phyloP scores from a whole-genome alignment of 495 filamentous ascomycete species.

The Bacidia rubella region DNA sequence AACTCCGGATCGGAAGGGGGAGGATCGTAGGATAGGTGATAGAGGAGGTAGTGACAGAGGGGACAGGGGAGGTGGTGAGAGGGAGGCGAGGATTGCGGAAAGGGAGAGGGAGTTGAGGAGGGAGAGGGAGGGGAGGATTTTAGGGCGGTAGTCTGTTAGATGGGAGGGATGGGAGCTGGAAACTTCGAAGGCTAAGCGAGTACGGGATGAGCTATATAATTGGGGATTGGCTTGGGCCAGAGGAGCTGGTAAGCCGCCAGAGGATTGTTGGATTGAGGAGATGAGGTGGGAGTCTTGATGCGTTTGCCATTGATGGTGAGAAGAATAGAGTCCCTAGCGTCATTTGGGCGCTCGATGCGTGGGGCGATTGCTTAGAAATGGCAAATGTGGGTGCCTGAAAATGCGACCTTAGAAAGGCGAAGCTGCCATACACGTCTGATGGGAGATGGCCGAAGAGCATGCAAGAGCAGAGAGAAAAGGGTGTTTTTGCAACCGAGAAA shows the following conservation, averaged over 20 bases:
- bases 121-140: constrained; percentile 15
- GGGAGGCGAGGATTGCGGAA: constrained; percentile 30
- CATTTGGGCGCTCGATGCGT: not conserved
- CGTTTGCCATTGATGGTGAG: not conserved
- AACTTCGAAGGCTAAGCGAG: not conserved
- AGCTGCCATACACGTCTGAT: no score
- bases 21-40: not conserved
- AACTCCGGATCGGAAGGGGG: constrained; percentile 31
- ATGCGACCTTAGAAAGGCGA: no score
- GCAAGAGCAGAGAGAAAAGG: no score
- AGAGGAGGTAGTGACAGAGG: not conserved
- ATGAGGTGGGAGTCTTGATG: not conserved
- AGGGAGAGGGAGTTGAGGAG: constrained; percentile 11
- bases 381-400: not conserved
- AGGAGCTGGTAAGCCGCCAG: not conserved
- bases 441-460: no score
- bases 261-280: not conserved
- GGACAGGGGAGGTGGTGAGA: constrained; percentile 30
- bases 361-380: not conserved
- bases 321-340: not conserved
- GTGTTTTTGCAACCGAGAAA: not conserved
- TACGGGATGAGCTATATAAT: not conserved
- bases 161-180: not conserved
- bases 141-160: constrained; percentile 8
- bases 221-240: not conserved